Evolutionary conservation across 108 stramenopile genomes (phyloP).

Genomic region (Seminavis robusta): DNA sequence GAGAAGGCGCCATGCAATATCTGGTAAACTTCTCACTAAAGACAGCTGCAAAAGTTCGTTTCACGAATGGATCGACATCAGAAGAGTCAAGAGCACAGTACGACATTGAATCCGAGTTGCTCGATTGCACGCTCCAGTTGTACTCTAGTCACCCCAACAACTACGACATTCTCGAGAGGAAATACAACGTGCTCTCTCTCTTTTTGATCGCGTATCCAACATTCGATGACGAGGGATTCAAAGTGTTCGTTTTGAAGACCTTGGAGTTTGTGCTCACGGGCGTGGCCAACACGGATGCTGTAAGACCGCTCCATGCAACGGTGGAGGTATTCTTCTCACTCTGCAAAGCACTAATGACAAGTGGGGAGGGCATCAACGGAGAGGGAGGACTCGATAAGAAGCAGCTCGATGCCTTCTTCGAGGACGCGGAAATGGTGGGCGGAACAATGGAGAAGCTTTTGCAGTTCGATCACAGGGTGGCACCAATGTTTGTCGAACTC

Average conservation of each 20-base stretch:
- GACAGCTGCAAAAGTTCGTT: slow-evolving; percentile 39
- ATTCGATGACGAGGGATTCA: slow-evolving; percentile 77
- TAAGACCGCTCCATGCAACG: slow-evolving; percentile 66
- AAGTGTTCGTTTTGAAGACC: slow-evolving; percentile 90
- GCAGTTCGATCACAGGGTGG: slow-evolving; percentile 83
- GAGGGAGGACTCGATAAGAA: too few relatives aligned
- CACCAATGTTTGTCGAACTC: slow-evolving; percentile 62
- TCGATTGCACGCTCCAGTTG: slow-evolving; percentile 61
- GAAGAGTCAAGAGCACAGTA: not conserved
- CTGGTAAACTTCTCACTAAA: slow-evolving; percentile 53
- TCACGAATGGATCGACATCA: slow-evolving; percentile 3
- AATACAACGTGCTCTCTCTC: slow-evolving; percentile 71
- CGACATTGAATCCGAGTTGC: slow-evolving; percentile 21
- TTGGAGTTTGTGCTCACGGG: slow-evolving; percentile 90
- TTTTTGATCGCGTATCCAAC: slow-evolving; percentile 84
- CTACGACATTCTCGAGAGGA: slow-evolving; percentile 82
- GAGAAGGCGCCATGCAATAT: slow-evolving; percentile 19
- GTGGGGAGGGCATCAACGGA: too few relatives aligned
- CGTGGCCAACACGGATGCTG: slow-evolving; percentile 60
- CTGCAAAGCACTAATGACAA: slow-evolving; percentile 64
- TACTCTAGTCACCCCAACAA: slow-evolving; percentile 91
- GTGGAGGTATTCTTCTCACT: slow-evolving; percentile 80
- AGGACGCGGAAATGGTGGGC: slow-evolving; percentile 79
- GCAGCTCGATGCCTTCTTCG: too few relatives aligned
- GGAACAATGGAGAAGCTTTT: slow-evolving; percentile 85